phyloP scores from a whole-genome alignment of 495 filamentous ascomycete species.

The Chaetomium tenue region DNA sequence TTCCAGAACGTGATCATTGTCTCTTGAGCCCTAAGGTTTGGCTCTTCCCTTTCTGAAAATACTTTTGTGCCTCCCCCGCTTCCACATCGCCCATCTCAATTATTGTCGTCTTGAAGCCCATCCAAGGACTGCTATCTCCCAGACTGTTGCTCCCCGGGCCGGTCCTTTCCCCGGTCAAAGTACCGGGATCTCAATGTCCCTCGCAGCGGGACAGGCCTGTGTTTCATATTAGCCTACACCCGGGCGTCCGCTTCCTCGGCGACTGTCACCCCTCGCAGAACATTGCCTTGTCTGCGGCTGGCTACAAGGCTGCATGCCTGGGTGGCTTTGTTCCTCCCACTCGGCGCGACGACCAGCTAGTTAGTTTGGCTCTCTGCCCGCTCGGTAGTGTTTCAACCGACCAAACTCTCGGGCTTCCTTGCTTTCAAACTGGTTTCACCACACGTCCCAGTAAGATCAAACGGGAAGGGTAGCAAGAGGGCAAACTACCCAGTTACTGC shows the following conservation, averaged over 20 bases:
- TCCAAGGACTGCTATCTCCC: background rate
- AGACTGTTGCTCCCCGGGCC: background rate
- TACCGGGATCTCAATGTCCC: background rate
- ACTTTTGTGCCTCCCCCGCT: background rate
- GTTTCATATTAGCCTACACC: constrained; percentile 23
- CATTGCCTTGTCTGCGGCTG: background rate
- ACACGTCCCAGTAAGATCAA: background rate
- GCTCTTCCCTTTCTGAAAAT: too few species aligned
- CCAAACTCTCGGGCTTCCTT: background rate
- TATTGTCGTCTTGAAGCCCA: background rate
- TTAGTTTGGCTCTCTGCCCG: background rate
- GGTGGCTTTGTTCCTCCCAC: background rate
- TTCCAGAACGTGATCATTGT: background rate
- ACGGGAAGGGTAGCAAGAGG: background rate
- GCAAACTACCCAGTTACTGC: background rate
- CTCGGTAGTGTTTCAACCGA: background rate
- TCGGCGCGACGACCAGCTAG: background rate
- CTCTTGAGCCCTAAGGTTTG: too few species aligned
- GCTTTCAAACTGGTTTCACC: background rate
- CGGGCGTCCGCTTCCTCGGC: background rate
- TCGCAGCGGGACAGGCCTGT: constrained; percentile 8
- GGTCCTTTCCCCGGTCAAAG: background rate
- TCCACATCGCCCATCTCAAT: background rate
- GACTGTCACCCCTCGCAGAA: background rate
- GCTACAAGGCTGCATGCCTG: background rate